These are phyloP conservation scores for Pisolithus microcarpus DNA, from an alignment of 768 basidiomycete genomes.

Conservation along the genomic window DNA sequence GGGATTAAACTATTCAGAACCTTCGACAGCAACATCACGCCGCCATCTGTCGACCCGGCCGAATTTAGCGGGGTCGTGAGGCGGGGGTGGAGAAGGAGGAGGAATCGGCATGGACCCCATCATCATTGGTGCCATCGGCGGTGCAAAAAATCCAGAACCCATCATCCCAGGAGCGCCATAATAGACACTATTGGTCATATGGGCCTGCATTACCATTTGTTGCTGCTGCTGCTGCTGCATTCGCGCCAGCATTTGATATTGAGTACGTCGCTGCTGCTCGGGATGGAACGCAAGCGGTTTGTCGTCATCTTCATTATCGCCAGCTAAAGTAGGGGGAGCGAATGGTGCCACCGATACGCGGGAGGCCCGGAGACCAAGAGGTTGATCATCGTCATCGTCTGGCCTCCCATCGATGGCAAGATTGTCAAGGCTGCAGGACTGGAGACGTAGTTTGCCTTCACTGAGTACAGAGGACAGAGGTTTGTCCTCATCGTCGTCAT, in stretches of 20 bases:
- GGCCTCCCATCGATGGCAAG: constrained; percentile 13
- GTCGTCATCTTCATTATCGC: constrained; percentile 56
- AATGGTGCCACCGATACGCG: constrained; percentile 25
- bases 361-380: constrained; percentile 64
- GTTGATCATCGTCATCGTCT: constrained; percentile 60
- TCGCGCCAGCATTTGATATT: constrained; percentile 35
- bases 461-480: constrained; percentile 59
- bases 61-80: constrained; percentile 59
- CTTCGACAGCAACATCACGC: constrained; percentile 67
- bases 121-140: constrained; percentile 45
- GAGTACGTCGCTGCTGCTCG: constrained; percentile 72
- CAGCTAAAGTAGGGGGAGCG: constrained; percentile 20
- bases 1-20: constrained; percentile 14
- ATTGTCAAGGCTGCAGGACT: constrained; percentile 37
- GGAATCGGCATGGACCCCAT: constrained; percentile 29
- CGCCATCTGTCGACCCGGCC: constrained; percentile 77
- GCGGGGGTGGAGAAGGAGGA: constrained; percentile 56
- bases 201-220: constrained; percentile 70
- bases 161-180: constrained; percentile 64
- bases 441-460: constrained; percentile 37
- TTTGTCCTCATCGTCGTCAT: constrained; percentile 64
- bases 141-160: constrained; percentile 58
- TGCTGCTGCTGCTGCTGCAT: constrained; percentile 54
- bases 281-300: constrained; percentile 66
- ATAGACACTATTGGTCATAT: constrained; percentile 69